These are phyloP conservation scores for Tetrapyrgos nigripes DNA, from an alignment of 1,284 basidiomycete genomes.

Conservation along the genomic window DNA sequence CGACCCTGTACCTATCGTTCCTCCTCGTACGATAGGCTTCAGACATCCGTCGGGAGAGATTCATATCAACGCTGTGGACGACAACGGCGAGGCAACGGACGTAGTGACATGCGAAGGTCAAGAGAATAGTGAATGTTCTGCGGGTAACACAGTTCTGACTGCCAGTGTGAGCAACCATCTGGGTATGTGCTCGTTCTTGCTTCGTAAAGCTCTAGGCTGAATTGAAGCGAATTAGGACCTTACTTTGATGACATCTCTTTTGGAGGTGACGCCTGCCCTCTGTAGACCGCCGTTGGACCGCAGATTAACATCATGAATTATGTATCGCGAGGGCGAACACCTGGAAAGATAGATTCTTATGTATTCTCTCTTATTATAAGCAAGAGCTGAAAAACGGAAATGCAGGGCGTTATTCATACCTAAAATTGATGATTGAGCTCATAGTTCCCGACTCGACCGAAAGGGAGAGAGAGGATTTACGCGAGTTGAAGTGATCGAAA, in stretches of 20 bases:
- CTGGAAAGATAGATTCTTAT: no score
- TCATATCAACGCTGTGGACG: constrained; percentile 40
- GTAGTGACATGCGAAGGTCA: constrained; percentile 25
- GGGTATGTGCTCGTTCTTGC: constrained; percentile 8
- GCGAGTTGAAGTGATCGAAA: no score
- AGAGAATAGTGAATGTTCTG: constrained; percentile 25
- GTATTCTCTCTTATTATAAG: no score
- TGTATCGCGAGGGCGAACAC: no score
- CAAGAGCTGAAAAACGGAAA: no score
- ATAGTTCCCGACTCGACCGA: no score
- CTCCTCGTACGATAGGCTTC: constrained; percentile 40
- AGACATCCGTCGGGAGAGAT: constrained; percentile 40
- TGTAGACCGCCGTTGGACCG: no score
- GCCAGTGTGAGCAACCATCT: constrained; percentile 22
- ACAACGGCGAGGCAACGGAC: constrained; percentile 26
- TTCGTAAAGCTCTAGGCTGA: neutral
- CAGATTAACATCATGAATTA: no score
- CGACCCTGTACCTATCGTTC: constrained; percentile 45
- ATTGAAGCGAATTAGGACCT: constrained; percentile 12
- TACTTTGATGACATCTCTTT: constrained; percentile 28
- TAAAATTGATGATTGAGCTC: no score
- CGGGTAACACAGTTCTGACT: constrained; percentile 20
- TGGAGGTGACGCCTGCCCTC: constrained; percentile 26
- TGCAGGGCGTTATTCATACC: no score
- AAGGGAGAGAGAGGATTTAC: no score